Evolutionary conservation across 495 filamentous ascomycete species (phyloP), one percentile per base, ranked within the genome.

Genomic region (Chaetomidium leptoderma): DNA sequence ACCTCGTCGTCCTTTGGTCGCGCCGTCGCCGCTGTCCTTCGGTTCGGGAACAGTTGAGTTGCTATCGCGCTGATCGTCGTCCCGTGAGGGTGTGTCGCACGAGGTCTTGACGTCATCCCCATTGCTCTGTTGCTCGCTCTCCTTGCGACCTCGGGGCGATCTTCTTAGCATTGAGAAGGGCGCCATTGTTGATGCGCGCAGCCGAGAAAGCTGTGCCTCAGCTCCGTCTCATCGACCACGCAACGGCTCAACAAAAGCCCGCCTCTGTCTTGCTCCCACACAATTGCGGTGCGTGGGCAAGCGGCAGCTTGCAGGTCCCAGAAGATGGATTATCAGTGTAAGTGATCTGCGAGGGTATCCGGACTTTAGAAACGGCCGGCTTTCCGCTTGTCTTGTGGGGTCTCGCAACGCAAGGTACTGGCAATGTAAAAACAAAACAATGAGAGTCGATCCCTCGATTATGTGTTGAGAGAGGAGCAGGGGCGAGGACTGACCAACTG

Each of bases 121-220:
- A 21, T 50, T 33, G 16, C n/a, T 17, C 29, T 48, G 55, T 35
- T 45, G 21, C 43, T 67, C 37, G 47, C 36, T 19, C 23, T 40
- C 40, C 19, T 63, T 68, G 27, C 53, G 60, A 27, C 50, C 44
- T 39, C 57, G 57, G 9, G 63, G 61, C 36, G 67, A 66, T 53
- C 63, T 55, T 33, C 60, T 62, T 50, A 70, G 46, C 32, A 70
- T 60, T 39, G 67, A 63, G 47, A 71, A 71, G 26, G 67, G 66
- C 16, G 65, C 65, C 69, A 71, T 71, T 49, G 54, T 64, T 59
- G 59, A 52, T 37, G 39, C 23, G 30, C 26, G 29, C 27, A 6
- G 14, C 44, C 40, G 46, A 33, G 33, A 17, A n/a, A n/a, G 36
- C 37, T 37, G 21, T 2, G 42, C 6, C 14, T 6, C 44, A 4